Conservation (phyloP, 805 yeast species). For the Wickerhamiella kurtzmanii region DNA sequence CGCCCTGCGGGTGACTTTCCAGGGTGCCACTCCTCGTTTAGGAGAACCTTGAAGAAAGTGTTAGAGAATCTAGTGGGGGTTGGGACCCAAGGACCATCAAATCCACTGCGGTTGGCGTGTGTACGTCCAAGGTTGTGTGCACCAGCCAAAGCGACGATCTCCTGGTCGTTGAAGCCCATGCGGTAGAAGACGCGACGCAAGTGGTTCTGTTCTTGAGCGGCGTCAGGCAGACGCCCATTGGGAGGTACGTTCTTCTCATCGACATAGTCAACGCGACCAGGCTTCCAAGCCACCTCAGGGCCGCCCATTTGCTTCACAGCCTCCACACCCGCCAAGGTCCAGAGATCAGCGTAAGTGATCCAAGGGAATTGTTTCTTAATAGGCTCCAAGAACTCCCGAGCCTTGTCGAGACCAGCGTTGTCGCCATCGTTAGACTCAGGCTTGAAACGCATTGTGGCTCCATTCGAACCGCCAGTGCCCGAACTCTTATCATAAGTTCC, state of each 20-base stretch:
- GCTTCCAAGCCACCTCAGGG: slow-evolving; percentile 64
- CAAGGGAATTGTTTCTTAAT: slow-evolving; percentile 44
- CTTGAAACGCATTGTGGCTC: slow-evolving; percentile 39
- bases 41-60: slow-evolving; percentile 49
- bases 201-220: slow-evolving; percentile 40
- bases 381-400: slow-evolving; percentile 43
- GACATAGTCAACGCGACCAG: slow-evolving; percentile 50
- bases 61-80: slow-evolving; percentile 62
- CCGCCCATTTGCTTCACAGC: slow-evolving; percentile 55
- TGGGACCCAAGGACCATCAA: slow-evolving; percentile 84
- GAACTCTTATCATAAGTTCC: slow-evolving; percentile 59
- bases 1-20: slow-evolving; percentile 29
- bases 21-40: slow-evolving; percentile 41
- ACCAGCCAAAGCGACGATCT: slow-evolving; percentile 48
- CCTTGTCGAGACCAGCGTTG: slow-evolving; percentile 38
- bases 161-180: slow-evolving; percentile 49
- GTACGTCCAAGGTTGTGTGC: slow-evolving; percentile 55
- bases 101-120: slow-evolving; percentile 55
- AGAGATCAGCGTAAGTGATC: slow-evolving; percentile 52
- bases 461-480: slow-evolving; percentile 41
- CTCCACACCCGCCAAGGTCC: slow-evolving; percentile 58
- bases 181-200: slow-evolving; percentile 41
- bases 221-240: slow-evolving; percentile 51
- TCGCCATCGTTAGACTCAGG: slow-evolving; percentile 34
- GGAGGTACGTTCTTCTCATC: slow-evolving; percentile 44